Percentiles rank a stretch among this genome's conserved stretches.
phyloP scores from a whole-genome alignment of 2,329 filamentous ascomycete genomes.

The Paradendryphiella salina region DNA sequence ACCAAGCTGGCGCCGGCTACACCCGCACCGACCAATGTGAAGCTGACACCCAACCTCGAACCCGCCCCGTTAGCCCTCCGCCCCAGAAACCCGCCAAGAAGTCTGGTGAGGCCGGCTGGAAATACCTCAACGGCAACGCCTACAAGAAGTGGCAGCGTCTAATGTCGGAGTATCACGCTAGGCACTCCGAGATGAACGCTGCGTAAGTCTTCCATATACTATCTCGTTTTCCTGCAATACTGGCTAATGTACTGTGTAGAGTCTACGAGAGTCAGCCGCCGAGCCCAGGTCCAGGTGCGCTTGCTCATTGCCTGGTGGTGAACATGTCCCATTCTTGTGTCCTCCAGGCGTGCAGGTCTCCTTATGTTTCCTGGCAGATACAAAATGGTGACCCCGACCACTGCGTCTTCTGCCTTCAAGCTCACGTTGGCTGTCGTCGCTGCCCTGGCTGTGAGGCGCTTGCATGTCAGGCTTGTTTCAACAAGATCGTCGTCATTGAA shows the following conservation, averaged over 20 bases:
- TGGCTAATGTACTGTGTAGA: not conserved
- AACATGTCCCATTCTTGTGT: slow-evolving; percentile 14
- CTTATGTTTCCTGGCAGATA: not conserved
- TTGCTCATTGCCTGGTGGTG: slow-evolving; percentile 14
- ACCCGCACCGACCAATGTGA: not conserved
- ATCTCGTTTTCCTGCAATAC: not conserved
- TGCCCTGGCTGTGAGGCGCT: slow-evolving; percentile 21
- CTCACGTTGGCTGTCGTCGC: not conserved
- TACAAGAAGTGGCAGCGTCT: slow-evolving; percentile 12
- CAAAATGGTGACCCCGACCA: slow-evolving; percentile 7
- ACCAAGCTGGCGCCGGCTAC: not conserved
- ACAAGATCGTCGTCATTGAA: slow-evolving; percentile 3
- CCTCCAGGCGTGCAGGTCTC: slow-evolving; percentile 5
- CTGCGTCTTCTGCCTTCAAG: slow-evolving; percentile 18
- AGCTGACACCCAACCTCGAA: slow-evolving; percentile 1
- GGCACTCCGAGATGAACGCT: slow-evolving; percentile 9
- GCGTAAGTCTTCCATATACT: not conserved
- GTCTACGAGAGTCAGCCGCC: not conserved
- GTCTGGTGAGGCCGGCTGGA: slow-evolving; percentile 1
- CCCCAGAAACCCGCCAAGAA: slow-evolving; percentile 11
- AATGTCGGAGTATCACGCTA: not conserved
- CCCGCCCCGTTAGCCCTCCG: slow-evolving; percentile 3
- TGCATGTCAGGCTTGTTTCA: slow-evolving; percentile 16
- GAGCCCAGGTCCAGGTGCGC: not conserved
- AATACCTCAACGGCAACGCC: slow-evolving; percentile 3